phyloP scores from a whole-genome alignment of 805 yeast genomes.

The Pichia phayaonensis region DNA sequence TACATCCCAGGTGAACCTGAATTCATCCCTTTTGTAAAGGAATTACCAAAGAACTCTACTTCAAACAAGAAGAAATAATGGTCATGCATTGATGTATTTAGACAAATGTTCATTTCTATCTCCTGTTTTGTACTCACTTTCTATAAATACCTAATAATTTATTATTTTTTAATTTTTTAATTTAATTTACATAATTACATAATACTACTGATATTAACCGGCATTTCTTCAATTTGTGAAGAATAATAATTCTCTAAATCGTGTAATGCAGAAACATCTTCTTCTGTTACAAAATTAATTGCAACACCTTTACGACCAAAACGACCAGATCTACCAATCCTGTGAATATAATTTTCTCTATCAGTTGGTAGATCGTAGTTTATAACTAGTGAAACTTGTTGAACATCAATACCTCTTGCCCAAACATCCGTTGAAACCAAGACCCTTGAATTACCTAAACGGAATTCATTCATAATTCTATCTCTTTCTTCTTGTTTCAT shows the following conservation, averaged over 20 bases:
- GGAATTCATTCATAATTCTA: conserved; percentile 89
- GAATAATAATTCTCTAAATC: conserved; percentile 87
- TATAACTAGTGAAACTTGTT: conserved; percentile 90
- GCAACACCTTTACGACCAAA: conserved; percentile 99
- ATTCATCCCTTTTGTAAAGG: conserved; percentile 84
- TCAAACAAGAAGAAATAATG: conserved; percentile 49
- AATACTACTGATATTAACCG: conserved; percentile 36
- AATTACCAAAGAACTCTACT: conserved; percentile 89
- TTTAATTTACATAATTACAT: conserved; percentile 8
- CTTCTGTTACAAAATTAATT: conserved; percentile 81
- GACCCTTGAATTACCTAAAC: conserved; percentile 90
- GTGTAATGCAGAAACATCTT: conserved; percentile 66
- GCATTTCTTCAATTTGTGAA: conserved; percentile 90
- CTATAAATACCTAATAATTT: neutral
- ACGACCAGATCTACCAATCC: conserved; percentile 98
- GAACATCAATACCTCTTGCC: conserved; percentile 98
- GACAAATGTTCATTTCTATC: neutral
- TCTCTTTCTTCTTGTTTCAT: conserved; percentile 93
- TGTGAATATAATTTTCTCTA: conserved; percentile 90
- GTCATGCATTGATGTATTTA: no score
- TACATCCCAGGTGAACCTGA: conserved; percentile 99
- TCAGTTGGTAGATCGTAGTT: conserved; percentile 89
- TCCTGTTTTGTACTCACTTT: conserved; percentile 1
- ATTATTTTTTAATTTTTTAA: neutral
- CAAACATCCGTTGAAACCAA: conserved; percentile 90